Conservation (phyloP, 2,329 filamentous ascomycete species). For the Penicillium sp. region DNA sequence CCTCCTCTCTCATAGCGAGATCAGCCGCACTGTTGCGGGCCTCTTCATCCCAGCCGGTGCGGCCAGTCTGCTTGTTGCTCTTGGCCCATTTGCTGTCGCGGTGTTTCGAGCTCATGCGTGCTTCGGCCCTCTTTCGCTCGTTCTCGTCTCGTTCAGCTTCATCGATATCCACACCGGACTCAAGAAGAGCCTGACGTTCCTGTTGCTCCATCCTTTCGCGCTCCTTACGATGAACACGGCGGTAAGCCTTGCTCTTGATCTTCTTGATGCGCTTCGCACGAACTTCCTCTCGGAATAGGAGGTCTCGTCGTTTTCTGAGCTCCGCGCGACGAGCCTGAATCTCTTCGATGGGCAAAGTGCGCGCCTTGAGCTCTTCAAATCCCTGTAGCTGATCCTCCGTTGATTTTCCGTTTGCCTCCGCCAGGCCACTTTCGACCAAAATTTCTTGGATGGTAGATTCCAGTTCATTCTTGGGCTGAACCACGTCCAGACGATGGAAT, state of each 20-base stretch:
- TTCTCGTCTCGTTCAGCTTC: conserved; percentile 60
- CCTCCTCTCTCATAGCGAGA: conserved; percentile 75
- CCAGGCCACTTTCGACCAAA: conserved; percentile 78
- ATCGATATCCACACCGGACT: conserved; percentile 55
- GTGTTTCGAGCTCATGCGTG: conserved; percentile 79
- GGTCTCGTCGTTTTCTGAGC: conserved; percentile 71
- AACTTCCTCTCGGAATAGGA: conserved; percentile 82
- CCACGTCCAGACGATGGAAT: conserved; percentile 50
- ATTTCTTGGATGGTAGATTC: conserved; percentile 83
- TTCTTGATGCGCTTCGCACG: conserved; percentile 92
- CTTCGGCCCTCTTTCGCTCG: conserved; percentile 72
- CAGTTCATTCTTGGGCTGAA: conserved; percentile 68
- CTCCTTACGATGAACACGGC: conserved; percentile 82
- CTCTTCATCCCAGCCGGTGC: conserved; percentile 82
- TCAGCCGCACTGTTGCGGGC: conserved; percentile 71
- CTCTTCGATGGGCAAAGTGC: conserved; percentile 66
- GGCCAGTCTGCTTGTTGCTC: conserved; percentile 68
- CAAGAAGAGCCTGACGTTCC: conserved; percentile 53
- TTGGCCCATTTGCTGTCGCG: conserved; percentile 91
- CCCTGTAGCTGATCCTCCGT: conserved; percentile 61
- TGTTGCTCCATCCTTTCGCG: conserved; percentile 54
- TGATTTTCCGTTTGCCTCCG: conserved; percentile 52
- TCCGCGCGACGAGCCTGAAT: conserved; percentile 66
- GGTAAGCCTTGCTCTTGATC: conserved; percentile 96
- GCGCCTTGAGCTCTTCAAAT: conserved; percentile 63